Evolutionary conservation across 2,329 filamentous ascomycete genomes (phyloP), one percentile per base, ranked within the genome.

Genomic region (Ophiostoma quercus): DNA sequence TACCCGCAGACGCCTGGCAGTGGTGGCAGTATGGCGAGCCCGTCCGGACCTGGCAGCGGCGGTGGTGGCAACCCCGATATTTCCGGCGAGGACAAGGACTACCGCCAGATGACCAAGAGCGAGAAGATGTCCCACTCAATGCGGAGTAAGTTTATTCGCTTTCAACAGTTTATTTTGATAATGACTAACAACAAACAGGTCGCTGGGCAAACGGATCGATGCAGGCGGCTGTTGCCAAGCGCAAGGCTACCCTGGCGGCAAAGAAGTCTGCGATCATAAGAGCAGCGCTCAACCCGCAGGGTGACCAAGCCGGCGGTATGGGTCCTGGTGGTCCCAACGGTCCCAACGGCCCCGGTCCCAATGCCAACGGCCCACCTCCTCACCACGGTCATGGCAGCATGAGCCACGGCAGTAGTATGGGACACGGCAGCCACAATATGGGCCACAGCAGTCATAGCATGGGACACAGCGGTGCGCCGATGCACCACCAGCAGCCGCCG

Each of bases 61-160:
- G 37, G 34, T 51, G n/a, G 66, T 11, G 12, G 43, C 39, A 60
- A 65, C n/a, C 47, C 37, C 1, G 63, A 47, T 29, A 54, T 47
- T 7, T 54, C 67, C 4, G 65, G 54, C 62, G 74, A 74, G 29
- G 80, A 83, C 71, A 87, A 87, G 78, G 84, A 87, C 68, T 88
- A 88, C 74, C 83, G 83, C 47, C 81, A 83, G 62, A 87, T 88
- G 85, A 87, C 84, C 66, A 88, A 88, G 79, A 87, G 84, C 39
- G 85, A 88, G 78, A 88, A 88, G 80, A 88, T 88, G 85, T 86
- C 84, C n/a, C 82, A 82, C 22, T 87, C 85, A 2, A 88, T 88
- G 86, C 87, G 87, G 79, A 84, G 86, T 87, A 80, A 79, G 82
- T 77, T n/a, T 19, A 34, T 16, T 11, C 19, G 5, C 22, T 19